Conservation (phyloP, 768 basidiomycete species). For the Podaxis sp. region DNA sequence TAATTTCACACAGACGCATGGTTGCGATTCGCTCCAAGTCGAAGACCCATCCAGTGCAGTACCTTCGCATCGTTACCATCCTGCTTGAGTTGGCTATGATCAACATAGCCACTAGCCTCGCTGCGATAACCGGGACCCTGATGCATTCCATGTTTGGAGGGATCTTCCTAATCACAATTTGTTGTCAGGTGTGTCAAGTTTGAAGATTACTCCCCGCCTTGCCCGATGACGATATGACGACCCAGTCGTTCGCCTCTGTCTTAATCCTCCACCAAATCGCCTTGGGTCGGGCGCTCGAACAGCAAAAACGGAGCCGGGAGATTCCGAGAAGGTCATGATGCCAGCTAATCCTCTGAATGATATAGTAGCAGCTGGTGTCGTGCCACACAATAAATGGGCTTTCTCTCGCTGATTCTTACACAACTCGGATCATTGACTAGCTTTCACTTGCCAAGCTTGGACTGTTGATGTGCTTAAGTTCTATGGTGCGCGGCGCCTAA, state of each 20-base stretch:
- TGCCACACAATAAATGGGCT: no score
- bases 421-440: no score
- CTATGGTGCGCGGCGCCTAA: no score
- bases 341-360: no score
- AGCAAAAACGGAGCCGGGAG: no score
- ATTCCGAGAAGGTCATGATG: no score
- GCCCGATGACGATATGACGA: neutral
- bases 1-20: neutral
- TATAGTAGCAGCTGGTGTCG: no score
- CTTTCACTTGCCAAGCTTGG: no score
- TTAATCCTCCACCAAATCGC: constrained; percentile 4
- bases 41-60: neutral
- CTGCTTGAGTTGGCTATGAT: neutral
- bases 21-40: neutral
- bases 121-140: neutral
- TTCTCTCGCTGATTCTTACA: no score
- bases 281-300: neutral
- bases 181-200: neutral
- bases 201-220: neutral
- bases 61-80: neutral
- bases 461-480: no score
- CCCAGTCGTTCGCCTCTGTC: neutral
- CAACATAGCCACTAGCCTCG: neutral
- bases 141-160: neutral
- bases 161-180: neutral